phyloP scores from a whole-genome alignment of 2,329 filamentous ascomycete species.

The Trichophyton mentagrophytes region DNA sequence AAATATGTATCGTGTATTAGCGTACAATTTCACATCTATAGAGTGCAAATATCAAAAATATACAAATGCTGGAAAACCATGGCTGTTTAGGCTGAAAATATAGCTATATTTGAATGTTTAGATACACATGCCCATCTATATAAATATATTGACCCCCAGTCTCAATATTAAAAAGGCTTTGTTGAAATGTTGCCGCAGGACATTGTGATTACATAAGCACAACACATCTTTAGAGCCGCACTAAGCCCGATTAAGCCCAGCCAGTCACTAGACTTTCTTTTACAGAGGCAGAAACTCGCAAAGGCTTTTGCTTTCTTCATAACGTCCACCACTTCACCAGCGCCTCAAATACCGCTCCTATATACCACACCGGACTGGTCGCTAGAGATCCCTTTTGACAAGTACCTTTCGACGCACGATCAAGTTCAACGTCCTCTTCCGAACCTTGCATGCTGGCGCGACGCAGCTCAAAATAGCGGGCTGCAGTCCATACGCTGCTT shows the following conservation, averaged over 20 bases:
- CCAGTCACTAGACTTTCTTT: constrained; percentile 1
- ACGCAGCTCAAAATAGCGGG: constrained; percentile 1
- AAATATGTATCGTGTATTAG: too few relatives aligned
- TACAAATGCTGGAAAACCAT: too few relatives aligned
- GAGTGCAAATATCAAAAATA: too few relatives aligned
- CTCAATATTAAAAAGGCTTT: neutral
- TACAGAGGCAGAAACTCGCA: neutral
- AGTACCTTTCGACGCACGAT: neutral
- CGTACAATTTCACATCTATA: too few relatives aligned
- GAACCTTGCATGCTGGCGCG: neutral
- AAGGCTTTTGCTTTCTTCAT: neutral
- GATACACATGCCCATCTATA: too few relatives aligned
- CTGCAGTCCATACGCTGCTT: constrained; percentile 5
- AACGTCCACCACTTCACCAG: neutral
- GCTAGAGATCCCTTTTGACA: neutral
- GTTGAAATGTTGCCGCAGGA: neutral
- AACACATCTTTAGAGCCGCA: neutral
- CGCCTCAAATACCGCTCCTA: neutral
- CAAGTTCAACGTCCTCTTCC: neutral
- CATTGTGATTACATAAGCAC: neutral
- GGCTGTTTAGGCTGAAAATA: too few relatives aligned
- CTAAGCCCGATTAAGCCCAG: neutral
- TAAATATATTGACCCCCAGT: neutral
- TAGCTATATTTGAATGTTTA: too few relatives aligned
- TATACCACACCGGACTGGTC: neutral